Percentiles rank a stretch among this genome's conserved stretches.
Evolutionary conservation across 352 stramenopile genomes (phyloP).

Genomic region (Globisporangium cystogenes): DNA sequence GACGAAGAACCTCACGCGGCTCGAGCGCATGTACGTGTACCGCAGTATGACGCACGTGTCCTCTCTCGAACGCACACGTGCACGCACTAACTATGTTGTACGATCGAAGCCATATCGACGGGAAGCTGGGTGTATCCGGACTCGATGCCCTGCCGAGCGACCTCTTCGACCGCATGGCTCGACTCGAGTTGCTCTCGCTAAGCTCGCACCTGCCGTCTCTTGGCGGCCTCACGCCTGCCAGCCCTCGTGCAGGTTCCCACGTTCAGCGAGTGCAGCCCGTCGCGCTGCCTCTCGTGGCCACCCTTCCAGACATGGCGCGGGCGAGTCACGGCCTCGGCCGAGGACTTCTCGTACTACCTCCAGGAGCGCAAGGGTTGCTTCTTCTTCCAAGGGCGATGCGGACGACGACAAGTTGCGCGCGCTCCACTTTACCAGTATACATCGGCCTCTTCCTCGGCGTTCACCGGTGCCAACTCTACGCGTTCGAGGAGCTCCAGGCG

Average conservation of each 20-base stretch:
- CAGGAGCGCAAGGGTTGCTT: constrained; percentile 81
- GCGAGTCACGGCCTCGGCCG: constrained; percentile 29
- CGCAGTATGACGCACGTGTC: too few relatives aligned
- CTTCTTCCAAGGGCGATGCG: constrained; percentile 70
- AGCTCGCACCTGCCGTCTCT: constrained; percentile 14
- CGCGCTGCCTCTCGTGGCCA: constrained; percentile 7
- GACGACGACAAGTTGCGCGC: constrained; percentile 50
- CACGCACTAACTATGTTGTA: not conserved
- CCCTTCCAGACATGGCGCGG: constrained; percentile 15
- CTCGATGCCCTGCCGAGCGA: constrained; percentile 8
- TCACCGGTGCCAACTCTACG: constrained; percentile 60
- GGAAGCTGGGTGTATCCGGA: constrained; percentile 9
- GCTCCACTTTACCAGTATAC: constrained; percentile 76
- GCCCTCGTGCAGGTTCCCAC: constrained; percentile 13
- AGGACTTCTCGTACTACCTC: constrained; percentile 93
- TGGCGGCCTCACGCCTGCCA: constrained; percentile 10
- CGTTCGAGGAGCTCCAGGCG: constrained; percentile 58
- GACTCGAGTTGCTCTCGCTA: constrained; percentile 13
- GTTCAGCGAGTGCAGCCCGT: constrained; percentile 14
- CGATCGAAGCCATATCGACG: constrained; percentile 4
- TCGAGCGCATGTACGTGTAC: constrained; percentile 31
- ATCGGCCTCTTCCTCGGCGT: constrained; percentile 76
- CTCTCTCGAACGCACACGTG: too few relatives aligned
- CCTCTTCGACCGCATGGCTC: constrained; percentile 22
- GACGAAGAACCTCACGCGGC: constrained; percentile 22